These are phyloP conservation scores for Teunomyces stri DNA, from an alignment of 805 yeast species.

Conservation along the genomic window DNA sequence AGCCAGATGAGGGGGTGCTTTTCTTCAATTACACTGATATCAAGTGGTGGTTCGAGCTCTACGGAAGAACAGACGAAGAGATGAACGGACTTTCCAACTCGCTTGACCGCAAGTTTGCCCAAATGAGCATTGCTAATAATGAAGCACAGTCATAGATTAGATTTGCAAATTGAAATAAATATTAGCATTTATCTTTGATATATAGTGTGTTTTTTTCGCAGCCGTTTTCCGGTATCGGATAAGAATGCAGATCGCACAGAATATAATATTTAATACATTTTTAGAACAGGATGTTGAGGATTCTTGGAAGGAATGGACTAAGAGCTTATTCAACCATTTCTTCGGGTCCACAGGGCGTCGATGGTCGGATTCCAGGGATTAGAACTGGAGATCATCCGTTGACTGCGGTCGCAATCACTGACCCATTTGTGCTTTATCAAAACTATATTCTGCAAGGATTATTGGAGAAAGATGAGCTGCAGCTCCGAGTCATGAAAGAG, in stretches of 20 bases:
- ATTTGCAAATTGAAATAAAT: neutral
- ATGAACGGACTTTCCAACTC: slow-evolving; percentile 44
- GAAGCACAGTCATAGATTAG: neutral
- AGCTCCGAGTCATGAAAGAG: slow-evolving; percentile 59
- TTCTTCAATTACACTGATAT: slow-evolving; percentile 61
- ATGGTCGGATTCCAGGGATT: slow-evolving; percentile 31
- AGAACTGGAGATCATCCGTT: slow-evolving; percentile 35
- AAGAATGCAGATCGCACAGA: neutral
- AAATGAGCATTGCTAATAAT: slow-evolving; percentile 23
- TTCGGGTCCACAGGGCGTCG: slow-evolving; percentile 38
- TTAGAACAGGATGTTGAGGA: neutral
- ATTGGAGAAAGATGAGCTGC: slow-evolving; percentile 55
- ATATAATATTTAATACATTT: no score
- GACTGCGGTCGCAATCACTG: slow-evolving; percentile 48
- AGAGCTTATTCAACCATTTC: slow-evolving; percentile 1
- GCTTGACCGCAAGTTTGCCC: slow-evolving; percentile 41
- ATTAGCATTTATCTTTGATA: neutral
- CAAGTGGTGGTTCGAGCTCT: slow-evolving; percentile 89
- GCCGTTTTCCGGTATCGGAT: slow-evolving; percentile 2
- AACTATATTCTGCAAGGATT: slow-evolving; percentile 50
- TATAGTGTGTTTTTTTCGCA: slow-evolving; percentile 2
- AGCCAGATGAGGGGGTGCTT: slow-evolving; percentile 35
- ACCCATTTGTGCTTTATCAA: slow-evolving; percentile 59
- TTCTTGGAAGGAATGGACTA: neutral
- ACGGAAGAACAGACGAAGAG: slow-evolving; percentile 67